Evolutionary conservation across 2,329 filamentous ascomycete species (phyloP).

Genomic region (Neurospora sp.): DNA sequence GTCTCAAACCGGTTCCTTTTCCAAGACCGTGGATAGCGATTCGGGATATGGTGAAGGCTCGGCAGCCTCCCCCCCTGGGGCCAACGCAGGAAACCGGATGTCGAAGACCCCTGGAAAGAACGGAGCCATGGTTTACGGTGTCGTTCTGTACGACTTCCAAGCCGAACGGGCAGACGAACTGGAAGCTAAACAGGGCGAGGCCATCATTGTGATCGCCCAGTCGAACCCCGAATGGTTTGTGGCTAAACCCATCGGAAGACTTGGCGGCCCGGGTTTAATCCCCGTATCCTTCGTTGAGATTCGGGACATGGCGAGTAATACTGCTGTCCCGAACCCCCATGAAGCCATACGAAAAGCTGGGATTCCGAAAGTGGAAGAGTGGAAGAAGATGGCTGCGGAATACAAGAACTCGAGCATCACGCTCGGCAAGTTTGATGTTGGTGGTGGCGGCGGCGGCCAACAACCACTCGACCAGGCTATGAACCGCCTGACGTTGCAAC

Average conservation of each 20-base stretch:
- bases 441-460: constrained; percentile 29
- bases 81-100: constrained; percentile 27
- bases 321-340: constrained; percentile 69
- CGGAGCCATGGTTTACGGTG: constrained; percentile 89
- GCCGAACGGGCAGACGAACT: constrained; percentile 93
- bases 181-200: constrained; percentile 88
- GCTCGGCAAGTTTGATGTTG: constrained; percentile 74
- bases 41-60: constrained; percentile 70
- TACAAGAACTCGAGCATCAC: constrained; percentile 99
- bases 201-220: constrained; percentile 96
- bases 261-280: constrained; percentile 92
- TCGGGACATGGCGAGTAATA: constrained; percentile 81
- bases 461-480: constrained; percentile 57
- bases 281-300: constrained; percentile 97
- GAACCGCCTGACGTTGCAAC: constrained; percentile 69
- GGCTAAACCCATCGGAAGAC: constrained; percentile 91
- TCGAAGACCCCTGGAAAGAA: constrained; percentile 42
- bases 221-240: constrained; percentile 99
- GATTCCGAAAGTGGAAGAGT: constrained; percentile 92
- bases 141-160: constrained; percentile 94
- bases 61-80: constrained; percentile 19
- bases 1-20: constrained; percentile 45
- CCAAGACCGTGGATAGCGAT: constrained; percentile 68
- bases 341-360: constrained; percentile 82
- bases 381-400: constrained; percentile 98